Evolutionary conservation across 768 basidiomycete species (phyloP).

Genomic region (Hypholoma fasciculare): DNA sequence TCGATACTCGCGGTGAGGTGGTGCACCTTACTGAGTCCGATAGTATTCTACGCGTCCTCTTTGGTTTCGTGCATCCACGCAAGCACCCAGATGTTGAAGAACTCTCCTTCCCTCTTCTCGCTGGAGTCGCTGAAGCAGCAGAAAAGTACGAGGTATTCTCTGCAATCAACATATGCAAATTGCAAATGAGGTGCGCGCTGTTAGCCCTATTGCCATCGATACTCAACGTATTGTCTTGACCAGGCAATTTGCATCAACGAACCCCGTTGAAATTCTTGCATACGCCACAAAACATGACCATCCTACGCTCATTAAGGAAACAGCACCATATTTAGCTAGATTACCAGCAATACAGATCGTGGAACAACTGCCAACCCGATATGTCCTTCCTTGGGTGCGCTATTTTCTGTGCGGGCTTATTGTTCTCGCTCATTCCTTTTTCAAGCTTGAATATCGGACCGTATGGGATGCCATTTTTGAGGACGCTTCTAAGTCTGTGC

Average conservation of each 20-base stretch:
- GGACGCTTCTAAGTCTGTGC: not conserved
- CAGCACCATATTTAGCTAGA: conserved; percentile 17
- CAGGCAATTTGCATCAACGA: conserved; percentile 14
- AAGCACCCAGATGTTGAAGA: conserved; percentile 20
- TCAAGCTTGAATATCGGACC: conserved; percentile 12
- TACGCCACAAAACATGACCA: conserved; percentile 23
- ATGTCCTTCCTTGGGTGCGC: conserved; percentile 19
- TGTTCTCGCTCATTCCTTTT: not conserved
- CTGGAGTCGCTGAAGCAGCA: conserved; percentile 23
- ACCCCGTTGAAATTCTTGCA: conserved; percentile 17
- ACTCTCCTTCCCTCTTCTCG: conserved; percentile 16
- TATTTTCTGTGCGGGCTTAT: not conserved
- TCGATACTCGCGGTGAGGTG: conserved; percentile 21
- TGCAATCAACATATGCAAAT: conserved; percentile 23
- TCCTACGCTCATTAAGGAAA: conserved; percentile 18
- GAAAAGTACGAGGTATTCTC: conserved; percentile 28
- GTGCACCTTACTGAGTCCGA: conserved; percentile 23
- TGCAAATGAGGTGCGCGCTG: conserved; percentile 21
- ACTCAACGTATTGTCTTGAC: not conserved
- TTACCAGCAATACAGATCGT: conserved; percentile 8
- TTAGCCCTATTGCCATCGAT: not conserved
- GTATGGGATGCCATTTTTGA: conserved; percentile 14
- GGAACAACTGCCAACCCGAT: conserved; percentile 11
- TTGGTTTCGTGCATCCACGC: conserved; percentile 27
- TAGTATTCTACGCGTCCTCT: conserved; percentile 22